Conservation (phyloP, 2,329 filamentous ascomycete genomes). For the Aspergillus piperis region DNA sequence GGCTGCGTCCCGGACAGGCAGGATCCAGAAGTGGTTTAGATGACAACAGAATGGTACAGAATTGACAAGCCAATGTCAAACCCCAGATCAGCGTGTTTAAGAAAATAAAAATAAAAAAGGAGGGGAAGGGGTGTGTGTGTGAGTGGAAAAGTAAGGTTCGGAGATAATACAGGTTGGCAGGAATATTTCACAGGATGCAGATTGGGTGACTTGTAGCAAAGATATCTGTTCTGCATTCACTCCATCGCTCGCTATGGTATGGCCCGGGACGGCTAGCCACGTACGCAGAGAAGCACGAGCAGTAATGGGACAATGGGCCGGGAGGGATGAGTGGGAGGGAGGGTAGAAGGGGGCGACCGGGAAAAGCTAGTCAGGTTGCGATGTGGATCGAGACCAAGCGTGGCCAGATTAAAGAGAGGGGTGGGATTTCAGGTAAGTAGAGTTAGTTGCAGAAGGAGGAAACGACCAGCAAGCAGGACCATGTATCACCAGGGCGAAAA, state of each 20-base stretch:
- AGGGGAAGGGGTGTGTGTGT: slow-evolving; percentile 13
- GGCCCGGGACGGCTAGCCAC: slow-evolving; percentile 27
- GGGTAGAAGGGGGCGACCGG: background rate
- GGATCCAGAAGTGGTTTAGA: slow-evolving; percentile 20
- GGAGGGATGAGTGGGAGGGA: background rate
- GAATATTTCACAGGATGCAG: slow-evolving; percentile 17
- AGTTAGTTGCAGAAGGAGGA: slow-evolving; percentile 12
- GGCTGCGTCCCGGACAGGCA: slow-evolving; percentile 18
- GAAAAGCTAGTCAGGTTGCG: background rate
- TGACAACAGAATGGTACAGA: slow-evolving; percentile 15
- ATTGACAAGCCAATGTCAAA: slow-evolving; percentile 17
- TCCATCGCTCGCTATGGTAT: slow-evolving; percentile 24
- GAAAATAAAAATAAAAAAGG: background rate
- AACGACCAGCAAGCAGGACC: slow-evolving; percentile 11
- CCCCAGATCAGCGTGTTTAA: slow-evolving; percentile 21
- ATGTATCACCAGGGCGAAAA: slow-evolving; percentile 13
- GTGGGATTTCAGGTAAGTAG: background rate
- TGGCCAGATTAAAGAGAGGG: slow-evolving; percentile 4
- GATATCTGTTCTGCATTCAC: slow-evolving; percentile 22
- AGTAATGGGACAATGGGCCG: slow-evolving; percentile 3
- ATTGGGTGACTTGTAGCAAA: slow-evolving; percentile 23
- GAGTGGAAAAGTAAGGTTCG: background rate
- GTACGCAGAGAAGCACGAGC: slow-evolving; percentile 22
- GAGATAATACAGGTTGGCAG: slow-evolving; percentile 18
- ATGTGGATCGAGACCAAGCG: slow-evolving; percentile 11